Base-by-base conservation (phyloP, 129 eudicot species). In the Lactuca saligna region DNA sequence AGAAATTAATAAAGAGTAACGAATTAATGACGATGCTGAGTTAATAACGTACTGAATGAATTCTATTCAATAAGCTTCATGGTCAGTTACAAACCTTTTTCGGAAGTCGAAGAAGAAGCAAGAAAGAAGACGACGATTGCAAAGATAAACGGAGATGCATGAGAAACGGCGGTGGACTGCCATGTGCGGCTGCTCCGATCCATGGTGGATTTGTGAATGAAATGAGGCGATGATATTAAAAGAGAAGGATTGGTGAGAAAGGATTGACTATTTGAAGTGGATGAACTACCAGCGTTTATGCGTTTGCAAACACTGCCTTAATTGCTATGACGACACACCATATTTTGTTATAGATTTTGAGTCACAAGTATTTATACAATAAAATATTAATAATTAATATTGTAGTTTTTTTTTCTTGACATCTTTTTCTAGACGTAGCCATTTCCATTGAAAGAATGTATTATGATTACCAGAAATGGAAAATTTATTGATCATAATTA, bases 71-170 rank as follows among this genome's bases (percentile, higher is more conserved):
- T 29, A 17, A 70, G 29, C 29, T 25, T 25, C 2, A 25, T 25
- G 29, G 1, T 55, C 2, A 7, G 17, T 31, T 37, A 16, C 6
- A 10, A 51, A 58, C 69, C 72, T 74, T 77, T 68, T 70, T 77
- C 66, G 25, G 72, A 77, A 48, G 55, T 57, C n/a, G 76, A 57
- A 55, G 49, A 57, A 35, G 80, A 59, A 15, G 63, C 61, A 20
- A 75, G 49, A 8, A 65, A 61, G 51, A n/a, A n/a, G 39, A 67
- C 10, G 55, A 75, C 14, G 54, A 60, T 15, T 7, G 64, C 8
- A 39, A 69, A 25, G 8, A 78, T 3, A 42, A 60, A 41, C 4
- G 38, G 71, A 50, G 16, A 60, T 60, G 35, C 53, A 34, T 12
- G 69, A 48, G 41, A 53, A 31, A 49, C 61, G 6, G 60, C 60